Conservation (phyloP, 2,329 filamentous ascomycete genomes). For the Stachybotrys chartarum region DNA sequence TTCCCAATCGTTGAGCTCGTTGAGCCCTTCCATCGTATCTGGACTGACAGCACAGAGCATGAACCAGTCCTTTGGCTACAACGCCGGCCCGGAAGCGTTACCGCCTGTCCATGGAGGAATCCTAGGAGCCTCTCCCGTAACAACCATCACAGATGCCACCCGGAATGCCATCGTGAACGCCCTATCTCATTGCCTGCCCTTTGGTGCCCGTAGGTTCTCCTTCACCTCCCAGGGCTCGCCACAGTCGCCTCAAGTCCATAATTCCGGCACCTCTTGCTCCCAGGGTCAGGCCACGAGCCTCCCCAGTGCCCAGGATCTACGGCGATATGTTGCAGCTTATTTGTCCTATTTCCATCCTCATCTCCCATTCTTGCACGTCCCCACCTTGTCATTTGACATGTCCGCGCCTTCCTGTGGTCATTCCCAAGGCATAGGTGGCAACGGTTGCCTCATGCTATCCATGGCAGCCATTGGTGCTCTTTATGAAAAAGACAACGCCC, state of each 20-base stretch:
- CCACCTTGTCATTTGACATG: constrained; percentile 84
- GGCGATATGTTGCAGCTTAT: constrained; percentile 85
- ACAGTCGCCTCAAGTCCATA: constrained; percentile 43
- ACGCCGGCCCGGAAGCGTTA: constrained; percentile 62
- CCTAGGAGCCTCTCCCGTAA: constrained; percentile 50
- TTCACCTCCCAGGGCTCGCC: constrained; percentile 49
- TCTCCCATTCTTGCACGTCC: constrained; percentile 86
- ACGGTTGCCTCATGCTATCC: constrained; percentile 75
- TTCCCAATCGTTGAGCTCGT: constrained; percentile 63
- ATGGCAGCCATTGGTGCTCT: constrained; percentile 77
- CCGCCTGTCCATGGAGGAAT: constrained; percentile 62
- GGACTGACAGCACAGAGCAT: constrained; percentile 54
- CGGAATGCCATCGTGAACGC: constrained; percentile 54
- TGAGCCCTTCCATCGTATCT: constrained; percentile 66
- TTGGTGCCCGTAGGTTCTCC: constrained; percentile 58
- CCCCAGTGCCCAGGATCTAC: constrained; percentile 77
- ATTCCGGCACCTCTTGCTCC: constrained; percentile 39
- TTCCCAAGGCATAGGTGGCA: constrained; percentile 61
- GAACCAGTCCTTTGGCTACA: constrained; percentile 59
- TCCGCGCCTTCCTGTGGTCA: constrained; percentile 59
- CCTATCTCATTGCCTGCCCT: constrained; percentile 48
- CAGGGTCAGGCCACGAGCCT: constrained; percentile 45
- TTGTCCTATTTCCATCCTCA: constrained; percentile 91
- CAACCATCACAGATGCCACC: constrained; percentile 59
- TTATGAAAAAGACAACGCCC: constrained; percentile 75